Evolutionary conservation across 2,329 filamentous ascomycete species (phyloP), one percentile per base, ranked within the genome.

Genomic region (Passalora sequoiae): DNA sequence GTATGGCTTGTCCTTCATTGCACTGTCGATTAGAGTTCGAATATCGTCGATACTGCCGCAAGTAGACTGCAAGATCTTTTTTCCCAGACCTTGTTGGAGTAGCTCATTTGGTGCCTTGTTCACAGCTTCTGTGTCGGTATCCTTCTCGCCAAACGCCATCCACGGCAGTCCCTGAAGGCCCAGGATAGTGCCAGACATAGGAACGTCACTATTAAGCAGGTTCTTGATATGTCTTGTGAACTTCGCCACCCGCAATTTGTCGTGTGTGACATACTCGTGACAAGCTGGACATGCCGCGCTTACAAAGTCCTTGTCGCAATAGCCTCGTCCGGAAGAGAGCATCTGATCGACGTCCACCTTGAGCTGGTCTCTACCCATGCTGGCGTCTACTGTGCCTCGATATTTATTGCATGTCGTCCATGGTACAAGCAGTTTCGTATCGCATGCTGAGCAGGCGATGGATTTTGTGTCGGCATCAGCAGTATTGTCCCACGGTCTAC

Each of bases 181-280:
- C 6, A 87, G 69, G 4, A 87, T 60, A 0, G 84, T 88, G 1
- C 85, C 84, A 0, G 82, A 80, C 70, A 89, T 78, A 0, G 83
- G 79, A 1, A 66, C 58, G 10, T 69, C 54, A 3, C 70, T 53
- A 3, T 62, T 46, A 3, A 78, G 53, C 0, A 86, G 67, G 0
- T 57, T 56, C 17, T 70, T 59, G 4, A 75, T 62, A 54, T 89
- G 83, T 10, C 60, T 63, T 36, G 70, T 66, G 54, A 88, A 86
- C 51, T 81, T 84, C 31, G 63, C 69, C 1, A 81, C 72, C n/a
- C 75, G 72, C 1, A 89, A 70, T 2, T 70, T 65, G 35, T 83
- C 73, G 52, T 81, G 78, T 5, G 69, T 72, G 50, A 85, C 69
- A 1, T 49, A 49, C 1, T 65, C 62, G 0, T 56, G 49, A 58